These are phyloP conservation scores for Cyclospora cayetanensis DNA, from an alignment of 169 alveolate genomes.

Conservation along the genomic window DNA sequence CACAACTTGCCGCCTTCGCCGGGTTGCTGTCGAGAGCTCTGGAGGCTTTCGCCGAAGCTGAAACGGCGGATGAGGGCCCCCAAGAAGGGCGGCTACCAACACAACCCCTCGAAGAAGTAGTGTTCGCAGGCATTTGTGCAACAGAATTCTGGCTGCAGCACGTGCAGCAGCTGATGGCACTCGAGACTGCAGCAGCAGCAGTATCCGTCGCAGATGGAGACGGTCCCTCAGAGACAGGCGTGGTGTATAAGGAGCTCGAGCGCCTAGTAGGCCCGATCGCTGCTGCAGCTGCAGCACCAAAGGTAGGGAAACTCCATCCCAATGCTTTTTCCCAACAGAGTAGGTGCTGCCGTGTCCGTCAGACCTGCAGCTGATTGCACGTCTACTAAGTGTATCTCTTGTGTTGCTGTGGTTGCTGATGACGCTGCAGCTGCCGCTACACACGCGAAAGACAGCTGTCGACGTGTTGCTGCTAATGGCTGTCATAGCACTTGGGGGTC, in stretches of 20 bases:
- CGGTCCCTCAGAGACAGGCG: not conserved
- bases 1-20: not conserved
- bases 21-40: not conserved
- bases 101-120: not conserved
- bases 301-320: not conserved
- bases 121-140: not conserved
- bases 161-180: not conserved
- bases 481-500: not conserved
- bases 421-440: not conserved
- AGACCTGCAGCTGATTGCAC: not conserved
- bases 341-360: not conserved
- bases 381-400: not conserved
- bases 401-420: not conserved
- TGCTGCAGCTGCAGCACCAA: conserved; percentile 22
- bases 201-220: not conserved
- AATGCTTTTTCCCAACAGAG: not conserved
- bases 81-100: not conserved
- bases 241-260: not conserved
- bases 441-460: not conserved
- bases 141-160: conserved; percentile 28
- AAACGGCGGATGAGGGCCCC: not conserved
- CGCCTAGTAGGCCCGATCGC: not conserved
- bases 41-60: no score
- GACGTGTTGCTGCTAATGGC: conserved; percentile 6
- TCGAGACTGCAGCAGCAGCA: not conserved